Conservation (phyloP, 2,329 filamentous ascomycete species). For the Epichloe scottii region DNA sequence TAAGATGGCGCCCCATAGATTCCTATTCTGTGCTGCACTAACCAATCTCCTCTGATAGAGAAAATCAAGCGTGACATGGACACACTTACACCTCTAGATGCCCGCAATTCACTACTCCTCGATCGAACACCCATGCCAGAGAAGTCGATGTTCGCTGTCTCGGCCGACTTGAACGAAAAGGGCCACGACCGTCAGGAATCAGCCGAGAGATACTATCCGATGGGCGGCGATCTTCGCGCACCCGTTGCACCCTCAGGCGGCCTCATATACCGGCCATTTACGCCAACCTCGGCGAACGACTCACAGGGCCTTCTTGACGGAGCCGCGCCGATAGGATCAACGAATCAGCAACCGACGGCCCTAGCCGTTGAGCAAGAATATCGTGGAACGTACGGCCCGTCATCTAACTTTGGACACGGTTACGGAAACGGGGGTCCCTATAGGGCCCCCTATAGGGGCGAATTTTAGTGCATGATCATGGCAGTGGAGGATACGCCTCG, state of each 20-base stretch:
- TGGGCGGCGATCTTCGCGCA: constrained; percentile 11
- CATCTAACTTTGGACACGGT: constrained; percentile 10
- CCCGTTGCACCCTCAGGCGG: constrained; percentile 15
- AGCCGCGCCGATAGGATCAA: constrained; percentile 27
- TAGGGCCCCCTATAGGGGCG: neutral
- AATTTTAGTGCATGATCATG: neutral
- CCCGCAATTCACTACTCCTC: constrained; percentile 74
- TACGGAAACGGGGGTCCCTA: neutral
- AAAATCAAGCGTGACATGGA: constrained; percentile 67
- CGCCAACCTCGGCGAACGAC: constrained; percentile 21
- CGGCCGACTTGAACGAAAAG: constrained; percentile 25
- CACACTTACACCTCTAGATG: constrained; percentile 73
- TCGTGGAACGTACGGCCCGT: constrained; percentile 8
- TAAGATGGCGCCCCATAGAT: constrained; percentile 33
- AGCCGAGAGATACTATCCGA: constrained; percentile 20
- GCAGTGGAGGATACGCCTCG: neutral
- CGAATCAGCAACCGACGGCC: constrained; percentile 9
- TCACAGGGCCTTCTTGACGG: constrained; percentile 26
- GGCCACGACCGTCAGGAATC: constrained; percentile 18
- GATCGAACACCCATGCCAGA: constrained; percentile 31
- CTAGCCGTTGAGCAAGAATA: constrained; percentile 3
- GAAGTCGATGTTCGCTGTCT: constrained; percentile 31
- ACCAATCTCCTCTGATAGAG: constrained; percentile 34
- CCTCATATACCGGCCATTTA: constrained; percentile 24
- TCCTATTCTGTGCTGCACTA: constrained; percentile 14